phyloP scores from a whole-genome alignment of 371 early-diverging fungal genomes.

The Sporodiniella umbellata region DNA sequence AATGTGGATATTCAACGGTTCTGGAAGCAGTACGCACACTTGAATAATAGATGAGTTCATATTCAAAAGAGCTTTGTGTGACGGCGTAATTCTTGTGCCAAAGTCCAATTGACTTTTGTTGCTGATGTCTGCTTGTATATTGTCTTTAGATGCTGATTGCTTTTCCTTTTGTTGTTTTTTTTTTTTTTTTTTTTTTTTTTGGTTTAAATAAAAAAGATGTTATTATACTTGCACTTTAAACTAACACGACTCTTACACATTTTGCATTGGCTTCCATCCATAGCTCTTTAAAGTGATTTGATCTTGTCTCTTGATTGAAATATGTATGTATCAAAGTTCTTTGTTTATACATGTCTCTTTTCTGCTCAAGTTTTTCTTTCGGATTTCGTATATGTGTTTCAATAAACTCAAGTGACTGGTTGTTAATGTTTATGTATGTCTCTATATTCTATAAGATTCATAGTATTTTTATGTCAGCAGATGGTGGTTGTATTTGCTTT shows the following conservation, averaged over 20 bases:
- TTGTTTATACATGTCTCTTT: background rate
- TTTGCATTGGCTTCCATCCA: constrained; percentile 2
- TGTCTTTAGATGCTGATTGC: background rate
- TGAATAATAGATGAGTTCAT: background rate
- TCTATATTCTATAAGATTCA: constrained; percentile 7
- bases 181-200: no score
- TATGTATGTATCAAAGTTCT: constrained; percentile 1
- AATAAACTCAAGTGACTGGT: constrained; percentile 3
- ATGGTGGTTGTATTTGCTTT: no score
- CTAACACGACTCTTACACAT: background rate
- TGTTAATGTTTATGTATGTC: constrained; percentile 4
- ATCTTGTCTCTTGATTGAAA: constrained; percentile 4
- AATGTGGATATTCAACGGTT: constrained; percentile 5
- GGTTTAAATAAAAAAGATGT: background rate
- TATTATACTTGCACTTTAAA: background rate
- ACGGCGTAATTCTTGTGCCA: background rate
- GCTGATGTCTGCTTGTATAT: background rate
- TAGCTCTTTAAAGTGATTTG: background rate
- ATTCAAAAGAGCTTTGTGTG: background rate
- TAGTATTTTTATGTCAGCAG: no score
- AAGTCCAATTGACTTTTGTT: background rate
- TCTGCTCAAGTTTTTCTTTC: background rate
- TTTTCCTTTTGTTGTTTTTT: constrained; percentile 2
- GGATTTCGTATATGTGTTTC: background rate
- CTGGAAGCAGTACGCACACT: background rate